phyloP scores from a whole-genome alignment of 1,284 basidiomycete genomes.

The Puccinia triticina region DNA sequence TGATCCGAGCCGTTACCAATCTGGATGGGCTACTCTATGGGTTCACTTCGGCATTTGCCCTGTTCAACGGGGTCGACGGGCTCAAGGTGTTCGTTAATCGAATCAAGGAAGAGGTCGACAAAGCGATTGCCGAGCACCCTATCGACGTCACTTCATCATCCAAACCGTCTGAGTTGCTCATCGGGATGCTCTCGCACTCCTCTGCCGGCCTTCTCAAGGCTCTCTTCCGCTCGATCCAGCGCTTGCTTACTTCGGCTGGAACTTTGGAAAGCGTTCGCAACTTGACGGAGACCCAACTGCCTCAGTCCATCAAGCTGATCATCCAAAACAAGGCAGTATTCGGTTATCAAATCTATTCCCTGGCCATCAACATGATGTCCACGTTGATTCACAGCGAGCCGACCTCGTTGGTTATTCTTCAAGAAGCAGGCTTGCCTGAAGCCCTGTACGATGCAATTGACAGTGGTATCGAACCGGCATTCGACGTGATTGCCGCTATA shows the following conservation, averaged over 20 bases:
- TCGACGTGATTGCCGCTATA: slow-evolving; percentile 88
- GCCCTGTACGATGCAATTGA: slow-evolving; percentile 85
- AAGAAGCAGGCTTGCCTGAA: slow-evolving; percentile 88
- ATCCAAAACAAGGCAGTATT: slow-evolving; percentile 80
- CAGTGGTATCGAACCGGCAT: slow-evolving; percentile 78
- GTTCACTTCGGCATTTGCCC: slow-evolving; percentile 80
- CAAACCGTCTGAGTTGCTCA: slow-evolving; percentile 35
- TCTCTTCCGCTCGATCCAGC: slow-evolving; percentile 86
- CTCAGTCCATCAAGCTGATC: slow-evolving; percentile 84
- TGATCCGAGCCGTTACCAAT: slow-evolving; percentile 79
- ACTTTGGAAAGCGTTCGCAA: slow-evolving; percentile 92
- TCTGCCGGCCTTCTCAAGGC: slow-evolving; percentile 73
- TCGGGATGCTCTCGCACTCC: slow-evolving; percentile 40
- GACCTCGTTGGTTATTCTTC: slow-evolving; percentile 86
- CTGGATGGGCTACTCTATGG: slow-evolving; percentile 91
- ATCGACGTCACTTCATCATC: slow-evolving; percentile 35
- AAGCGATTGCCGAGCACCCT: slow-evolving; percentile 54
- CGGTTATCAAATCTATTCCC: slow-evolving; percentile 80
- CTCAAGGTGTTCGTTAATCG: slow-evolving; percentile 74
- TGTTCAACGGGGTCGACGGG: slow-evolving; percentile 83
- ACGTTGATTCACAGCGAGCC: slow-evolving; percentile 99
- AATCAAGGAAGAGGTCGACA: slow-evolving; percentile 52
- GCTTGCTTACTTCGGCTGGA: slow-evolving; percentile 94
- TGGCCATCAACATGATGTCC: slow-evolving; percentile 94
- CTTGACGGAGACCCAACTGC: slow-evolving; percentile 85